A percentile compares a stretch with the other conserved stretches of the same genome.
phyloP scores from a whole-genome alignment of 768 basidiomycete genomes.

The Chalciporus chontae region DNA sequence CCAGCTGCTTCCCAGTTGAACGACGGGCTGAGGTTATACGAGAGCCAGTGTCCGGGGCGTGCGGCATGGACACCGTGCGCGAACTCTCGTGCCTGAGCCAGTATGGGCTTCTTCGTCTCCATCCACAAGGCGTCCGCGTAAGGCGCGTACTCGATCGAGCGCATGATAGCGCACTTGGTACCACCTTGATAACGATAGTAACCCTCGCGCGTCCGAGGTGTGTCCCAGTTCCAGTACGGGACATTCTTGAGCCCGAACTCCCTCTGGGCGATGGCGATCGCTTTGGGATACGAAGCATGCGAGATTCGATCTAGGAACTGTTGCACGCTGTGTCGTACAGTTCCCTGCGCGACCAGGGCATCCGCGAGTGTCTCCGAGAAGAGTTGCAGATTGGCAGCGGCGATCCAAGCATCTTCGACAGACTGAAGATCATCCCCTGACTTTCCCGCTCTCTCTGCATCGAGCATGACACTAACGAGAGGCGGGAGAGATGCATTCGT shows the following conservation, averaged over 20 bases:
- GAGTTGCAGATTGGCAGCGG: constrained; percentile 71
- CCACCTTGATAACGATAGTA: constrained; percentile 98
- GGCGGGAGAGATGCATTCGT: constrained; percentile 72
- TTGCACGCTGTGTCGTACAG: constrained; percentile 44
- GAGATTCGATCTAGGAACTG: constrained; percentile 63
- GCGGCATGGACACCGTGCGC: constrained; percentile 80
- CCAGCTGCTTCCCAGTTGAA: constrained; percentile 97
- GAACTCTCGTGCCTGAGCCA: constrained; percentile 89
- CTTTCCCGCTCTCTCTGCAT: constrained; percentile 80
- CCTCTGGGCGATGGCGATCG: constrained; percentile 71
- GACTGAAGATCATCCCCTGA: constrained; percentile 77
- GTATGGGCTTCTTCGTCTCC: constrained; percentile 95
- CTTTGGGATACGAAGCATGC: constrained; percentile 64
- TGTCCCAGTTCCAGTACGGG: constrained; percentile 95
- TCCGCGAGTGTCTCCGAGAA: constrained; percentile 71
- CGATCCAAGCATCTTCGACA: constrained; percentile 86
- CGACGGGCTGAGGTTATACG: constrained; percentile 93
- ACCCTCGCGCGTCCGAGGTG: constrained; percentile 91
- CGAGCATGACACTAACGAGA: constrained; percentile 76
- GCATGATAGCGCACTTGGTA: constrained; percentile 89
- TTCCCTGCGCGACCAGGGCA: constrained; percentile 61
- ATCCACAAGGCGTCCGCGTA: constrained; percentile 93
- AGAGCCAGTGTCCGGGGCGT: constrained; percentile 89
- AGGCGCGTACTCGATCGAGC: constrained; percentile 89
- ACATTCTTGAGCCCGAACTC: constrained; percentile 70